Conservation (phyloP, 768 basidiomycete species). For the Psilocybe tampanensis region DNA sequence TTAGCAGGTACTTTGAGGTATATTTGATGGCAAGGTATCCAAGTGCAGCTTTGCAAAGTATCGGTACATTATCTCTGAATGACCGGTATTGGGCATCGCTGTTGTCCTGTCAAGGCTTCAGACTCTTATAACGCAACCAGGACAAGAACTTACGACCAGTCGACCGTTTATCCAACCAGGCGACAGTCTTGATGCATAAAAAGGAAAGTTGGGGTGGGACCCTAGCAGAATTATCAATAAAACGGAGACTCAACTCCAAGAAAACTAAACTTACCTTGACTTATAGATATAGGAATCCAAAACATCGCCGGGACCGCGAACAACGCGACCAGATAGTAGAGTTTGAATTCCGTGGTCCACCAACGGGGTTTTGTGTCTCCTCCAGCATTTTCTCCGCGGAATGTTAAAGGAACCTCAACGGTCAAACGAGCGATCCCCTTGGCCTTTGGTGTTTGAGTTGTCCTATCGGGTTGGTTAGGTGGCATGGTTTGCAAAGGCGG, state of each 20-base stretch:
- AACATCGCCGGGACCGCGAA: slow-evolving; percentile 73
- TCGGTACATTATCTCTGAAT: slow-evolving; percentile 79
- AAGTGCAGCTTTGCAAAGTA: slow-evolving; percentile 49
- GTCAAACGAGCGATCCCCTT: slow-evolving; percentile 26
- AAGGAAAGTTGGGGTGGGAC: slow-evolving; percentile 72
- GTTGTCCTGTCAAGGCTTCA: slow-evolving; percentile 67
- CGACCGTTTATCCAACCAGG: slow-evolving; percentile 85
- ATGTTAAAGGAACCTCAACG: slow-evolving; percentile 26
- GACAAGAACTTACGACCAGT: slow-evolving; percentile 59
- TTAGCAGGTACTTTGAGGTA: slow-evolving; percentile 40
- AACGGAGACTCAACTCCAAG: background rate
- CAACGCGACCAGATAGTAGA: slow-evolving; percentile 67
- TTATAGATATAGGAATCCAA: slow-evolving; percentile 74
- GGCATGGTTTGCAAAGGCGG: slow-evolving; percentile 1
- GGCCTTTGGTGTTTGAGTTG: slow-evolving; percentile 15
- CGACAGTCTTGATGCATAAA: slow-evolving; percentile 60
- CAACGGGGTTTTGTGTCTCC: slow-evolving; percentile 53
- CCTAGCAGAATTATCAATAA: slow-evolving; percentile 39
- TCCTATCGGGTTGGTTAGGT: background rate
- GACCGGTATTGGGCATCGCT: slow-evolving; percentile 90
- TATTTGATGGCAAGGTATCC: slow-evolving; percentile 61
- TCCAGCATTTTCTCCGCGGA: slow-evolving; percentile 14
- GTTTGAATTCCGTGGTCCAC: slow-evolving; percentile 78
- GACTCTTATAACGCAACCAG: background rate
- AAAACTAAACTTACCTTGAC: slow-evolving; percentile 64